Evolutionary conservation across 2,329 filamentous ascomycete genomes (phyloP).

Genomic region (Cordyceps militaris): DNA sequence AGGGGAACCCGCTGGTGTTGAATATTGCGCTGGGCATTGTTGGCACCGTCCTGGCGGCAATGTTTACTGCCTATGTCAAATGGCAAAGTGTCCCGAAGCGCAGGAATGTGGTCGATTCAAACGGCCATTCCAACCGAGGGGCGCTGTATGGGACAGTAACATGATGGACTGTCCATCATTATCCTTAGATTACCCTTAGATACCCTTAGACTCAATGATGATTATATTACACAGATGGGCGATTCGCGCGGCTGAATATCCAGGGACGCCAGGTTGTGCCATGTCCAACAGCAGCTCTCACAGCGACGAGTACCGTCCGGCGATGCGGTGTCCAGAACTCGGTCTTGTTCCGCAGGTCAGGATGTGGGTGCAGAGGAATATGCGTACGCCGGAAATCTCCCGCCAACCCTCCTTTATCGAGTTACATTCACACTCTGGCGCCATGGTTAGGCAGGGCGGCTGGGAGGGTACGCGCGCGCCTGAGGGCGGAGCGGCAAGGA

Average conservation of each 20-base stretch:
- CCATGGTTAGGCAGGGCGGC: neutral
- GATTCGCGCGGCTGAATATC: no score
- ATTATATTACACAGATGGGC: no score
- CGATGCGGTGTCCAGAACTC: neutral
- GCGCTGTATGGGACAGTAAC: neutral
- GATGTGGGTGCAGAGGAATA: constrained; percentile 2
- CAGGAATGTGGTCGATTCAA: neutral
- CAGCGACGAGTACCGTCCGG: neutral
- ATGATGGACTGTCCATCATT: neutral
- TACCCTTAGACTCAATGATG: no score
- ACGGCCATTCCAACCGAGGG: neutral
- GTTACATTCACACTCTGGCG: neutral
- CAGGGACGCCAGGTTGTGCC: no score
- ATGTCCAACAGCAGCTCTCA: no score
- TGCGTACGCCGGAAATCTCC: neutral
- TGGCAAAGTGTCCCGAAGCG: neutral
- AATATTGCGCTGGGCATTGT: constrained; percentile 50
- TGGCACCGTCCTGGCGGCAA: constrained; percentile 34
- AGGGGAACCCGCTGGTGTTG: constrained; percentile 55
- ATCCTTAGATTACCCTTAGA: no score
- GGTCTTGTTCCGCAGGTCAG: neutral
- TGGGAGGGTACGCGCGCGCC: no score
- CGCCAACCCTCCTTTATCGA: constrained; percentile 4
- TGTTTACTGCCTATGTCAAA: constrained; percentile 1
- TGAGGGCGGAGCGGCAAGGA: no score